A percentile compares a stretch with the other conserved stretches of the same genome.
Conservation (phyloP, 2,329 filamentous ascomycete species). For the Pseudocercospora crystallina region DNA sequence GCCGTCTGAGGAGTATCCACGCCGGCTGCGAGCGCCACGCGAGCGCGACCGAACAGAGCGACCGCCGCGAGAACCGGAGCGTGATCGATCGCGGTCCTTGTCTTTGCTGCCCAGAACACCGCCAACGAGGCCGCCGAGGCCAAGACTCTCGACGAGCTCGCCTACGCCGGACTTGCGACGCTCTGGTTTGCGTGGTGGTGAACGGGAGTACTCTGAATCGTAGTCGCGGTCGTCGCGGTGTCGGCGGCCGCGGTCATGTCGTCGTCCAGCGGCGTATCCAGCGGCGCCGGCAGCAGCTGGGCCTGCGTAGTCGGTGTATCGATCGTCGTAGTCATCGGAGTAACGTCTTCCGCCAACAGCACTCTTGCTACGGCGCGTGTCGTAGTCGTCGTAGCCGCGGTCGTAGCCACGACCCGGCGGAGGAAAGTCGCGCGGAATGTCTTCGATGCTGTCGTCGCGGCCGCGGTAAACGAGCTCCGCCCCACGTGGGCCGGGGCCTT, state of each 20-base stretch:
- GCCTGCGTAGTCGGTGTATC: conserved; percentile 52
- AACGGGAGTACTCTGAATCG: conserved; percentile 46
- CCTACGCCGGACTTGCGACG: conserved; percentile 61
- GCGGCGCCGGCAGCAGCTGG: conserved; percentile 44
- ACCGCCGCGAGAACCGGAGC: conserved; percentile 59
- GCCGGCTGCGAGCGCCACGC: conserved; percentile 52
- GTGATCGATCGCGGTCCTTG: conserved; percentile 55
- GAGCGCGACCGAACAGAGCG: conserved; percentile 46
- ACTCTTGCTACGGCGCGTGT: conserved; percentile 62
- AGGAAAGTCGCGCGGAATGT: conserved; percentile 80
- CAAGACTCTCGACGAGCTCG: conserved; percentile 60
- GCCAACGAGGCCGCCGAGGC: conserved; percentile 55
- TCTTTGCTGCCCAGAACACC: conserved; percentile 56
- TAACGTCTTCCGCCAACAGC: conserved; percentile 47
- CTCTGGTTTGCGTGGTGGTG: conserved; percentile 41
- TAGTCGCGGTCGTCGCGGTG: conserved; percentile 50
- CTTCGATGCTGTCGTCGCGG: conserved; percentile 80
- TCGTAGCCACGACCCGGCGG: conserved; percentile 52
- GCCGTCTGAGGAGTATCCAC: conserved; percentile 40
- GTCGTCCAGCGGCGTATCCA: conserved; percentile 37
- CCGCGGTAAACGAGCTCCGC: conserved; percentile 51
- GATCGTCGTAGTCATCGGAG: conserved; percentile 56
- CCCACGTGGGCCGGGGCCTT: conserved; percentile 40
- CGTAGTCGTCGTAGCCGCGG: conserved; percentile 44
- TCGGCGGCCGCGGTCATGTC: conserved; percentile 32